Conservation (phyloP, 2,329 filamentous ascomycete genomes). For the Raffaelea albimanens region DNA sequence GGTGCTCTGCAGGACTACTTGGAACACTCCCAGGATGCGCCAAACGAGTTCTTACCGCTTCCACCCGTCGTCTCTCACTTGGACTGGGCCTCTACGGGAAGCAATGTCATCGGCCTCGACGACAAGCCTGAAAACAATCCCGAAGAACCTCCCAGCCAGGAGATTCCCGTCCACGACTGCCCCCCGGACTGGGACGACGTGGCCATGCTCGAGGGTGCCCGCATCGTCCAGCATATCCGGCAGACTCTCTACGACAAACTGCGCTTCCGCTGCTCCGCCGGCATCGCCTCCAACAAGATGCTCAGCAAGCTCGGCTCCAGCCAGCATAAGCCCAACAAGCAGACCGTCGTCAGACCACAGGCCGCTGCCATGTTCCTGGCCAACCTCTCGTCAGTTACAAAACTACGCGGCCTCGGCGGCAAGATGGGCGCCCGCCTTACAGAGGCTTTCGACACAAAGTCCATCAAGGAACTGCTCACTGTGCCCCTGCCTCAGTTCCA, state of each 20-base stretch:
- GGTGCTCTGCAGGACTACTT: conserved; percentile 48
- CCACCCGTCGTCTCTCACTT: conserved; percentile 32
- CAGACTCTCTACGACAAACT: conserved; percentile 58
- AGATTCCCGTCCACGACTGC: conserved; percentile 18
- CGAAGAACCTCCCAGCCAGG: not conserved
- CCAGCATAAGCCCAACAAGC: conserved; percentile 86
- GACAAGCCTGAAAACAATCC: not conserved
- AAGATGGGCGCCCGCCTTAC: conserved; percentile 85
- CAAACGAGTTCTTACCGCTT: conserved; percentile 59
- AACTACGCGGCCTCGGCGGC: conserved; percentile 89
- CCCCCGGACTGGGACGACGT: conserved; percentile 97
- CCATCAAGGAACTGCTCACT: conserved; percentile 63
- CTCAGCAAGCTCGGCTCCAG: conserved; percentile 87
- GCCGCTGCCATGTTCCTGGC: conserved; percentile 71
- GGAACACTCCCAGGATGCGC: conserved; percentile 66
- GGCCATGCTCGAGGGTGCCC: conserved; percentile 73
- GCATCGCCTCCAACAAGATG: conserved; percentile 84
- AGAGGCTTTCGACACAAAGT: conserved; percentile 71
- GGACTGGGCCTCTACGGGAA: conserved; percentile 12
- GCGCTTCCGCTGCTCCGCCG: conserved; percentile 85
- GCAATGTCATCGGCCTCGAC: conserved; percentile 5
- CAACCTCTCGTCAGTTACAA: conserved; percentile 87
- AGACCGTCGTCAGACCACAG: conserved; percentile 86
- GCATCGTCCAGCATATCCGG: conserved; percentile 74
- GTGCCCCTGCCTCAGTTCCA: conserved; percentile 69